phyloP scores from a whole-genome alignment of 805 yeast species.

The Metschnikowia lochheadii region DNA sequence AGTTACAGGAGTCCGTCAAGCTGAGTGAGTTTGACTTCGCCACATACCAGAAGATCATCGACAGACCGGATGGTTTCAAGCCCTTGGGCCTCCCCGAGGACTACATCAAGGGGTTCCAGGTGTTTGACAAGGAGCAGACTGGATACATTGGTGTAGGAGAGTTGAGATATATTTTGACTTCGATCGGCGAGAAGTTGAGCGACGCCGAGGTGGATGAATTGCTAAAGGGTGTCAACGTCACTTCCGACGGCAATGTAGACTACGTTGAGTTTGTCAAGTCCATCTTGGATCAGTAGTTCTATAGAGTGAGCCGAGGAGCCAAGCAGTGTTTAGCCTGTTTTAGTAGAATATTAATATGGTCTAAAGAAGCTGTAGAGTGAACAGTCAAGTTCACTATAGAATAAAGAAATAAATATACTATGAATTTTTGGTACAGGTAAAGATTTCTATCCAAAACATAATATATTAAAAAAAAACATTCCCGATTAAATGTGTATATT shows the following conservation, averaged over 20 bases:
- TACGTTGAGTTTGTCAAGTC: slow-evolving; percentile 93
- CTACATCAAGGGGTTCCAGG: slow-evolving; percentile 89
- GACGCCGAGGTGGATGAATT: slow-evolving; percentile 94
- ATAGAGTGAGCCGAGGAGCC: not conserved
- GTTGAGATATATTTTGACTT: slow-evolving; percentile 87
- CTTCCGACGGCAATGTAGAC: slow-evolving; percentile 91
- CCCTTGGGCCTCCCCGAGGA: slow-evolving; percentile 86
- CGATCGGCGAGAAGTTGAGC: slow-evolving; percentile 89
- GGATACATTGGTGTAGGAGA: slow-evolving; percentile 98
- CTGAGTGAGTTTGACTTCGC: slow-evolving; percentile 63
- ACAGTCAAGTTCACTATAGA: too few relatives aligned
- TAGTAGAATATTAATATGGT: not conserved
- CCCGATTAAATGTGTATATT: too few relatives aligned
- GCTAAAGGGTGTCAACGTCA: slow-evolving; percentile 89
- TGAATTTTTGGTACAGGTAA: too few relatives aligned
- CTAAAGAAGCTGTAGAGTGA: too few relatives aligned
- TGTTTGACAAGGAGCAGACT: slow-evolving; percentile 91
- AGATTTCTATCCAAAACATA: too few relatives aligned
- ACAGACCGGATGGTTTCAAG: slow-evolving; percentile 85
- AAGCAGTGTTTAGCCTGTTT: not conserved
- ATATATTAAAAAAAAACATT: too few relatives aligned
- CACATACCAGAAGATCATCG: slow-evolving; percentile 68
- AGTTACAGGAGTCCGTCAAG: slow-evolving; percentile 40
- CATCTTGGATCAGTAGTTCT: slow-evolving; percentile 72
- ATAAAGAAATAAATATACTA: too few relatives aligned